Percentiles rank a stretch among this genome's conserved stretches.
Conservation (phyloP, 2,329 filamentous ascomycete genomes). For the Parastagonospora avenae region DNA sequence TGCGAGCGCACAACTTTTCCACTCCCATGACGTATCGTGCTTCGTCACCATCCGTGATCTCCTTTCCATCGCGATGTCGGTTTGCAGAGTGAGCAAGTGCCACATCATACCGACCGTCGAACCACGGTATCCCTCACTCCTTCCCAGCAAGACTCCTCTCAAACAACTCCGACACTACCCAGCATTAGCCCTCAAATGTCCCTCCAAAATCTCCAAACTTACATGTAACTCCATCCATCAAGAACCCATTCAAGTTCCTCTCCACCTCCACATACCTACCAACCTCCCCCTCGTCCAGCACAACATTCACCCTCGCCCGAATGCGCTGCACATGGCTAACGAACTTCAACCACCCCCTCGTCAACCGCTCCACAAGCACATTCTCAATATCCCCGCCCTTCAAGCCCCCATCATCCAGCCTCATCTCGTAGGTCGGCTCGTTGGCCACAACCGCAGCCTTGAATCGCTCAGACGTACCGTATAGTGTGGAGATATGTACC, state of each 20-base stretch:
- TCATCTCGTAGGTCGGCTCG: constrained; percentile 24
- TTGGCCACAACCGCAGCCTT: constrained; percentile 12
- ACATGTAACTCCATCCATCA: constrained; percentile 19
- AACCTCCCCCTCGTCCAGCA: constrained; percentile 11
- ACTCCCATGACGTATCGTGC: too few relatives aligned
- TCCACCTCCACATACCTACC: constrained; percentile 8
- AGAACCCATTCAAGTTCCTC: constrained; percentile 14
- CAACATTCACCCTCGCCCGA: constrained; percentile 13
- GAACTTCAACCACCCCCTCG: constrained; percentile 26
- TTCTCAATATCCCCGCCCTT: constrained; percentile 14
- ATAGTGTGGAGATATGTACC: constrained; percentile 12
- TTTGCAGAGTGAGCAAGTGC: too few relatives aligned
- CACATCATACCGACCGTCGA: too few relatives aligned
- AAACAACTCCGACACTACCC: constrained; percentile 15
- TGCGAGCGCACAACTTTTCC: too few relatives aligned
- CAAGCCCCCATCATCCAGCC: constrained; percentile 9
- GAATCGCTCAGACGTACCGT: constrained; percentile 18
- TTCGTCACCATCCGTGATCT: too few relatives aligned
- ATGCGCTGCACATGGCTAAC: constrained; percentile 15
- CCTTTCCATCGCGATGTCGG: too few relatives aligned
- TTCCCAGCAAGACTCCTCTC: constrained; percentile 10
- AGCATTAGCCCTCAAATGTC: constrained; percentile 2
- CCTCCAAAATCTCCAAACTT: not conserved
- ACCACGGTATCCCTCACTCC: too few relatives aligned
- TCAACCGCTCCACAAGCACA: constrained; percentile 21